Evolutionary conservation across 345 rosid species (phyloP).

Genomic region (Salix purpurea): DNA sequence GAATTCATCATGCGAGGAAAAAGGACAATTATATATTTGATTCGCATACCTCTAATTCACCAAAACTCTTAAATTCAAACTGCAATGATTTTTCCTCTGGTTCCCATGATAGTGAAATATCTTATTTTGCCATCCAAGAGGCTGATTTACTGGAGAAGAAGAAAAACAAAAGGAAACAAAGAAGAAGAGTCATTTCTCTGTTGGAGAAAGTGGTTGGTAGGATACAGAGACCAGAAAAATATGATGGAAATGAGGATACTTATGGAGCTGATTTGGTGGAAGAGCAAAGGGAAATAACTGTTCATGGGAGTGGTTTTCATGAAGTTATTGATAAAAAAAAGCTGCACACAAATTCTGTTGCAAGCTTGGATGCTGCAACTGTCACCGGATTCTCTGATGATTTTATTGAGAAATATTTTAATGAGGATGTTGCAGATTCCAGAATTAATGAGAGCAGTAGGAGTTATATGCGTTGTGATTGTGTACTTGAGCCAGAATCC

Average conservation of each 20-base stretch:
- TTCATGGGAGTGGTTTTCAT: constrained; percentile 12
- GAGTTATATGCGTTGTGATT: constrained; percentile 54
- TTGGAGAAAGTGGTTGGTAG: constrained; percentile 27
- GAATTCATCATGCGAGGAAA: constrained; percentile 27
- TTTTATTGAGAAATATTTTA: constrained; percentile 60
- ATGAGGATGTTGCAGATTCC: constrained; percentile 51
- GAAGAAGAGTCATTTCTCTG: constrained; percentile 50
- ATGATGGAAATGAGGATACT: constrained; percentile 32
- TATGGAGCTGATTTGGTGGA: constrained; percentile 27
- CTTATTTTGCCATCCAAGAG: constrained; percentile 38
- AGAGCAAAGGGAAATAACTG: constrained; percentile 11
- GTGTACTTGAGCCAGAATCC: constrained; percentile 62
- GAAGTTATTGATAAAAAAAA: constrained; percentile 23
- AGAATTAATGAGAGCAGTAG: constrained; percentile 55
- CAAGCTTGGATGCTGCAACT: constrained; percentile 11
- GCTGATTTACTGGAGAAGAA: constrained; percentile 45
- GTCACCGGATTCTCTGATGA: constrained; percentile 34
- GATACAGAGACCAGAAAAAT: constrained; percentile 34
- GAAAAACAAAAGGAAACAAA: constrained; percentile 51
- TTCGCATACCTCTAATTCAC: constrained; percentile 30
- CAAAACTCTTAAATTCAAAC: constrained; percentile 26
- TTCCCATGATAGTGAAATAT: constrained; percentile 36
- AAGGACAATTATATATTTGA: constrained; percentile 30
- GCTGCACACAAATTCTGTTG: constrained; percentile 1
- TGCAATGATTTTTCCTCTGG: constrained; percentile 26